phyloP scores from a whole-genome alignment of 176 grass and related monocot species.

The Juncus effusus region DNA sequence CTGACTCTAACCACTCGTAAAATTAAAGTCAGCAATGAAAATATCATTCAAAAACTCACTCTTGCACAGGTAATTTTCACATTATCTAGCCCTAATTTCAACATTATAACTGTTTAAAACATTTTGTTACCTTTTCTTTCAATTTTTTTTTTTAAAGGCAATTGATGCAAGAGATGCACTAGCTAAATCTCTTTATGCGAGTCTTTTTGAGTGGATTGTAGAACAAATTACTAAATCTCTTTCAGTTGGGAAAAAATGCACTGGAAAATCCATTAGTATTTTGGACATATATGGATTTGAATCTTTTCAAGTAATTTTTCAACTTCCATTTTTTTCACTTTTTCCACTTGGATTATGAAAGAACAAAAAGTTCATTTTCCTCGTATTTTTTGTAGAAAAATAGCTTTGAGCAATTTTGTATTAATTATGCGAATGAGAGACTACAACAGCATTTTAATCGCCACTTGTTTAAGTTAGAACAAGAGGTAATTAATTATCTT shows the following conservation, averaged over 20 bases:
- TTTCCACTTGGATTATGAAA: constrained; percentile 11
- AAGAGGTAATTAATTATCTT: constrained; percentile 39
- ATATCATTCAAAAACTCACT: constrained; percentile 96
- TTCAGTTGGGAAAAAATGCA: constrained; percentile 78
- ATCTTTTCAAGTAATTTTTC: constrained; percentile 55
- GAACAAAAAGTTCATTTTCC: background rate
- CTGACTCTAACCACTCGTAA: constrained; percentile 76
- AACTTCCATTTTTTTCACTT: background rate
- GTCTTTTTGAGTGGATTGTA: constrained; percentile 95
- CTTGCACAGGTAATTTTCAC: constrained; percentile 63
- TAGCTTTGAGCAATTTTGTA: constrained; percentile 99
- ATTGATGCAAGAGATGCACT: constrained; percentile 87
- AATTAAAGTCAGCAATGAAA: constrained; percentile 93
- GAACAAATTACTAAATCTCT: constrained; percentile 98
- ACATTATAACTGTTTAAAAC: background rate
- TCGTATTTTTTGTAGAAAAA: constrained; percentile 51
- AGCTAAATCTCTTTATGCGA: constrained; percentile 93
- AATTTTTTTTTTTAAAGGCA: constrained; percentile 50
- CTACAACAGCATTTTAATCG: constrained; percentile 98
- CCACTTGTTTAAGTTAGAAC: constrained; percentile 98
- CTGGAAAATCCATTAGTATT: constrained; percentile 98
- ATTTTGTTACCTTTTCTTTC: constrained; percentile 19
- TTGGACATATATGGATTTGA: constrained; percentile 99
- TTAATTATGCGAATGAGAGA: constrained; percentile 99
- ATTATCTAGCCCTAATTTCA: background rate